phyloP scores from a whole-genome alignment of 768 basidiomycete species.

The Panaeolus papilionaceus region DNA sequence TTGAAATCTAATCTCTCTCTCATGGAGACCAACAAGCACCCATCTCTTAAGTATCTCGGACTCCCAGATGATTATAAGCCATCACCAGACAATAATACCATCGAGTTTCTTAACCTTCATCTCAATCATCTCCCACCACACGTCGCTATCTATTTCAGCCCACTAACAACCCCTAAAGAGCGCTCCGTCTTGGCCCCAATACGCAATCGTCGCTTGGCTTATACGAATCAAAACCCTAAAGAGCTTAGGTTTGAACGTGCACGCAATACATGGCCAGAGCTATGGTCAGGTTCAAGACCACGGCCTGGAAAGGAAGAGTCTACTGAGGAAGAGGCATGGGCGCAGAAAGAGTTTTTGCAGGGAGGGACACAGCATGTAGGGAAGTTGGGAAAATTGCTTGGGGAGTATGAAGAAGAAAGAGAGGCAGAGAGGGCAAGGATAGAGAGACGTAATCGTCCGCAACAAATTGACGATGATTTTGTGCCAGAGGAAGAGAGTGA shows the following conservation, averaged over 20 bases:
- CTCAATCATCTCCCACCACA: conserved; percentile 72
- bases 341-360: conserved; percentile 60
- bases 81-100: conserved; percentile 60
- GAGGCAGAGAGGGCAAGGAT: conserved; percentile 65
- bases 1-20: conserved; percentile 19
- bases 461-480: conserved; percentile 52
- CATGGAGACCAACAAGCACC: conserved; percentile 36
- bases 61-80: conserved; percentile 65
- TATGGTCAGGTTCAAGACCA: conserved; percentile 65
- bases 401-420: conserved; percentile 80
- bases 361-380: conserved; percentile 67
- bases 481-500: conserved; percentile 77
- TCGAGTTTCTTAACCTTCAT: conserved; percentile 68
- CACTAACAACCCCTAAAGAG: conserved; percentile 63
- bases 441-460: conserved; percentile 47
- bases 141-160: conserved; percentile 52
- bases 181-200: conserved; percentile 68
- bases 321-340: conserved; percentile 77
- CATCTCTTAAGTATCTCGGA: conserved; percentile 55
- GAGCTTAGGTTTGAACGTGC: conserved; percentile 63
- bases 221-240: conserved; percentile 57
- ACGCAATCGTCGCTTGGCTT: conserved; percentile 76
- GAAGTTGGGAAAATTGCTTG: conserved; percentile 69
- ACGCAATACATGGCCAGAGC: conserved; percentile 62
- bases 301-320: conserved; percentile 56